Percentiles rank a stretch among this genome's conserved stretches.
Conservation (phyloP, 129 eudicot genomes). For the Sambucus nigra region DNA sequence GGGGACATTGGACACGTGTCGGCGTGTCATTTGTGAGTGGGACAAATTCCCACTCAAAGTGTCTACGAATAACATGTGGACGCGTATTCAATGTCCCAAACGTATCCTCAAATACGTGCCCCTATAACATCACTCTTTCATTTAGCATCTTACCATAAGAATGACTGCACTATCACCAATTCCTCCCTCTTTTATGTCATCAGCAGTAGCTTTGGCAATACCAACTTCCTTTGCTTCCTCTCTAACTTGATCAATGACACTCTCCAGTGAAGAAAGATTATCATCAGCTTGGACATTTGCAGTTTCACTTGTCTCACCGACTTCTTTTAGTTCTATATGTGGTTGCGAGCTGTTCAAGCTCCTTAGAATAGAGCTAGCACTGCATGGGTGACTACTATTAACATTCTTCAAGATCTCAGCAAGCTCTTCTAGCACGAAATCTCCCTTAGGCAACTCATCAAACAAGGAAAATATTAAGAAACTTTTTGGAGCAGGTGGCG, state of each 20-base stretch:
- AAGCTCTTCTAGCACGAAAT: slow-evolving; percentile 58
- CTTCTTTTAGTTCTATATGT: slow-evolving; percentile 18
- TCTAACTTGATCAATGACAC: slow-evolving; percentile 56
- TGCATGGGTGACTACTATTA: slow-evolving; percentile 44
- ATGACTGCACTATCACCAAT: slow-evolving; percentile 59
- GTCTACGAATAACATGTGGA: too few species aligned
- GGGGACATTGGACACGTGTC: background rate
- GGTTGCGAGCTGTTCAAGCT: slow-evolving; percentile 44
- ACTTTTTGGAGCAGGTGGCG: slow-evolving; percentile 71
- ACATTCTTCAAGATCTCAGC: slow-evolving; percentile 44
- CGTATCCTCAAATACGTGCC: too few species aligned
- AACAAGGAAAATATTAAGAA: slow-evolving; percentile 61
- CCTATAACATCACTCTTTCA: too few species aligned
- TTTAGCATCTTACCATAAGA: slow-evolving; percentile 44
- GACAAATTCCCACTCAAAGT: too few species aligned
- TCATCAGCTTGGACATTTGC: slow-evolving; percentile 29
- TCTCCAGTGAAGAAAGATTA: slow-evolving; percentile 37
- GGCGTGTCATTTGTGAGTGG: background rate
- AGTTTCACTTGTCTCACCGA: slow-evolving; percentile 2
- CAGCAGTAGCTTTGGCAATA: slow-evolving; percentile 59
- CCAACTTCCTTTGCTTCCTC: slow-evolving; percentile 66
- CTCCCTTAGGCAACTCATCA: slow-evolving; percentile 84
- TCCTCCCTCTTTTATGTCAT: slow-evolving; percentile 76
- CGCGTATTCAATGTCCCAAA: too few species aligned
- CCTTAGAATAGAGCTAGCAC: slow-evolving; percentile 70